Evolutionary conservation across 2,329 filamentous ascomycete species (phyloP).

Genomic region (Paramyrothecium roridum): DNA sequence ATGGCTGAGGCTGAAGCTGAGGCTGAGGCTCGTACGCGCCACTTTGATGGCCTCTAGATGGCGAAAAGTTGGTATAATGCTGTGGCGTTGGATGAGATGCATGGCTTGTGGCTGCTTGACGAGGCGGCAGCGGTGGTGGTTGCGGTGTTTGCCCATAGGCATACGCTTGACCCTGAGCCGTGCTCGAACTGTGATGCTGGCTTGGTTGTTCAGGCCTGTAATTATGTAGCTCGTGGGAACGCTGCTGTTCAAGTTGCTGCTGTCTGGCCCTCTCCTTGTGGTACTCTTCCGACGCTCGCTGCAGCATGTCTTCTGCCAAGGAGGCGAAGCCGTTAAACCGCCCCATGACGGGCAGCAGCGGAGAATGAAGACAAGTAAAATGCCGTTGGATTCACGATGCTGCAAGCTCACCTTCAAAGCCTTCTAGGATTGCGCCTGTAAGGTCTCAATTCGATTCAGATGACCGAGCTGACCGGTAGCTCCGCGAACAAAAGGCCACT

Average conservation of each 20-base stretch:
- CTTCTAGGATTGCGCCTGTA: too few species aligned
- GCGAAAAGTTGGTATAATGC: too few species aligned
- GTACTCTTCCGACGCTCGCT: slow-evolving; percentile 15
- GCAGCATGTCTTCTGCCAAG: slow-evolving; percentile 18
- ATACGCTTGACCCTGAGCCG: not conserved
- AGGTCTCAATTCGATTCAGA: too few species aligned
- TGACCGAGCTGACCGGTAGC: too few species aligned
- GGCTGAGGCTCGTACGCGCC: not conserved
- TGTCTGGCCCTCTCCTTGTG: slow-evolving; percentile 10
- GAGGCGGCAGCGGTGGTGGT: slow-evolving; percentile 2
- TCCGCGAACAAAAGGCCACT: too few species aligned
- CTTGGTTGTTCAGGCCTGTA: not conserved
- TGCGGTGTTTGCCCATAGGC: not conserved
- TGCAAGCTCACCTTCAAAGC: too few species aligned
- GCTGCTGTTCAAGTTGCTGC: slow-evolving; percentile 6
- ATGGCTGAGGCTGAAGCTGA: not conserved
- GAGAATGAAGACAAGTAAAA: too few species aligned
- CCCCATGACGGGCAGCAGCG: slow-evolving; percentile 10
- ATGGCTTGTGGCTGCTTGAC: not conserved
- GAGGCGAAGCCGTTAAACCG: slow-evolving; percentile 15
- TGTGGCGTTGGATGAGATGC: not conserved
- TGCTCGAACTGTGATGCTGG: not conserved
- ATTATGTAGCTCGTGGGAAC: not conserved
- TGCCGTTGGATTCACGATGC: too few species aligned
- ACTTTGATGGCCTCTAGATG: not conserved